Conservation (phyloP, 1,284 basidiomycete species). For the Rhodotorula sp. region DNA sequence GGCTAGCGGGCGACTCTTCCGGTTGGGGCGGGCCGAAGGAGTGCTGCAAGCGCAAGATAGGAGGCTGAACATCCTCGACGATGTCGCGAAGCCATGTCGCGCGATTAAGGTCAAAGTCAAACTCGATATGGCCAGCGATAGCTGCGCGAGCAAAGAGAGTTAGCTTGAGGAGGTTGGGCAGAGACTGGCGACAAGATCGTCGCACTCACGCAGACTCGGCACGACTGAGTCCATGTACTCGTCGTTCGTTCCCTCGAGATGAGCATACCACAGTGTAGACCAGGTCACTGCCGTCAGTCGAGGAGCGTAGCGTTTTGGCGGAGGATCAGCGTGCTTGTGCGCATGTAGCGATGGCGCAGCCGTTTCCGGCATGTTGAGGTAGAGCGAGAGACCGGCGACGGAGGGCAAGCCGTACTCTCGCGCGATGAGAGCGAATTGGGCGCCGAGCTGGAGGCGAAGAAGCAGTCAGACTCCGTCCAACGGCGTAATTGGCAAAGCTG, state of each 20-base stretch:
- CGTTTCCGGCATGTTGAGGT: constrained; percentile 20
- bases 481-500: no score
- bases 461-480: no score
- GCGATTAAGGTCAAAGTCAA: constrained; percentile 37
- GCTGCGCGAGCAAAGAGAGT: constrained; percentile 12
- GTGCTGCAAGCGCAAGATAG: not conserved
- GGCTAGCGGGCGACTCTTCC: not conserved
- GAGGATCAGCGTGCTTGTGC: not conserved
- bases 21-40: not conserved
- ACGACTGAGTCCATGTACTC: not conserved
- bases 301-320: constrained; percentile 8
- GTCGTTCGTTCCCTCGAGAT: not conserved
- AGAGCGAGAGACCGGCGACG: constrained; percentile 33
- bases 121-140: constrained; percentile 38
- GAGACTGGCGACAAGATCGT: no score
- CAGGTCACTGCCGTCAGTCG: constrained; percentile 20
- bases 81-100: constrained; percentile 28
- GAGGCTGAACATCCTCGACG: not conserved
- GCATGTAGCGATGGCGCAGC: not conserved
- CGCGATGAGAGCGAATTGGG: constrained; percentile 39
- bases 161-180: not conserved
- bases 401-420: constrained; percentile 38
- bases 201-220: constrained; percentile 16
- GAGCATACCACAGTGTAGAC: constrained; percentile 14
- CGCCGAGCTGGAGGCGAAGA: constrained; percentile 21